A percentile compares a stretch with the other conserved stretches of the same genome.
Conservation (phyloP, 495 filamentous ascomycete genomes). For the Neohortaea acidophila region DNA sequence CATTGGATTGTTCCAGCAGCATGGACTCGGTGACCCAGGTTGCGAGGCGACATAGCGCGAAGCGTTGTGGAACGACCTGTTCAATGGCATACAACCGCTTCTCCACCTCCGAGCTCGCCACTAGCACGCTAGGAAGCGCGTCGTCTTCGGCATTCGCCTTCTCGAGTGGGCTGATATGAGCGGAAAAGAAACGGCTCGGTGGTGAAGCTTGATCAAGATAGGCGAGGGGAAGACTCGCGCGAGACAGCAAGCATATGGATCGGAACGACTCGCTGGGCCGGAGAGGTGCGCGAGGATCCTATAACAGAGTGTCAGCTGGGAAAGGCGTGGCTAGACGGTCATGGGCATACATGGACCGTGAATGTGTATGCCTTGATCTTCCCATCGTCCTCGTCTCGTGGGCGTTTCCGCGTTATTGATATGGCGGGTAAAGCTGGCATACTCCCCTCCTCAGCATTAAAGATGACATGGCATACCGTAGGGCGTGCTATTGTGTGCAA, state of each 20-base stretch:
- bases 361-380: too few species aligned
- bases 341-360: too few species aligned
- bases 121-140: conserved; percentile 35
- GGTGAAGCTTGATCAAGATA: conserved; percentile 20
- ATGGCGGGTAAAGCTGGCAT: too few species aligned
- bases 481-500: too few species aligned
- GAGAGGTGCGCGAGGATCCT: not conserved
- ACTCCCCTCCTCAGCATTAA: too few species aligned
- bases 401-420: too few species aligned
- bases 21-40: conserved; percentile 43
- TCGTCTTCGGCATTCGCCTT: conserved; percentile 8
- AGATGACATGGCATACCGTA: too few species aligned
- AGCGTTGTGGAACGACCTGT: conserved; percentile 48
- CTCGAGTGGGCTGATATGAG: conserved; percentile 21
- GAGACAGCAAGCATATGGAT: conserved; percentile 15
- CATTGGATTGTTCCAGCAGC: too few species aligned
- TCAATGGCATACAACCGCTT: conserved; percentile 56
- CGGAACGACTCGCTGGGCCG: conserved; percentile 1
- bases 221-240: conserved; percentile 25
- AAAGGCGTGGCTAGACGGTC: too few species aligned
- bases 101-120: conserved; percentile 46
- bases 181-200: conserved; percentile 22
- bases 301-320: not conserved
- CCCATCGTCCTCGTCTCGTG: too few species aligned
- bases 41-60: conserved; percentile 55